Conservation (phyloP, 139 green algal species). For the Nannochloris sp. region DNA sequence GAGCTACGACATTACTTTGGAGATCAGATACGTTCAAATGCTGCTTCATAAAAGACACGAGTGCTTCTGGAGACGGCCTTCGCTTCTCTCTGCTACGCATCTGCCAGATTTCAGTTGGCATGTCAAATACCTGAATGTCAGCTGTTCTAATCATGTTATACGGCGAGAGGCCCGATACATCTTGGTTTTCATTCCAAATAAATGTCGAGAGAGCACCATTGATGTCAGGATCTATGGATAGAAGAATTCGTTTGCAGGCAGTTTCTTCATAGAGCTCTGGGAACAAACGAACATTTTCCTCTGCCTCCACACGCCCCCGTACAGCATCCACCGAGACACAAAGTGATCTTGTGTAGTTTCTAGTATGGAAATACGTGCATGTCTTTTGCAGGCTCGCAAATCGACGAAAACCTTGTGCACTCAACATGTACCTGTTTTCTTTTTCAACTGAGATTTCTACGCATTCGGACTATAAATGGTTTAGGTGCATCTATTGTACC, state of each 20-base stretch:
- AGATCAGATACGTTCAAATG: background rate
- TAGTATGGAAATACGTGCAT: too few relatives aligned
- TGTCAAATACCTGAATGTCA: slow-evolving; percentile 33
- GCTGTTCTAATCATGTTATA: too few relatives aligned
- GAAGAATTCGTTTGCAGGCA: slow-evolving; percentile 17
- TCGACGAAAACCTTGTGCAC: too few relatives aligned
- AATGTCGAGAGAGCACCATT: slow-evolving; percentile 41
- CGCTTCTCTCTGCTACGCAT: slow-evolving; percentile 12
- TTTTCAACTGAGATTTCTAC: too few relatives aligned
- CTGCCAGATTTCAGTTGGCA: slow-evolving; percentile 34
- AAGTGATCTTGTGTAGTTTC: too few relatives aligned
- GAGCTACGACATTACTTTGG: background rate
- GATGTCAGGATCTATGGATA: slow-evolving; percentile 56
- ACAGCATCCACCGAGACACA: too few relatives aligned
- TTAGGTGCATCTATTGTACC: too few relatives aligned
- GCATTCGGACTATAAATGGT: too few relatives aligned
- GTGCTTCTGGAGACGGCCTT: background rate
- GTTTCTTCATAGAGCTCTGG: slow-evolving; percentile 16
- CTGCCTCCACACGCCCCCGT: background rate
- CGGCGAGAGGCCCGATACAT: background rate
- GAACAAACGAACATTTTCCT: slow-evolving; percentile 6
- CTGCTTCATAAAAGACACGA: slow-evolving; percentile 23
- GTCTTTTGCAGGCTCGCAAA: too few relatives aligned
- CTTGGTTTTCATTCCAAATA: slow-evolving; percentile 7
- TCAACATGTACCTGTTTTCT: too few relatives aligned